Evolutionary conservation across 257 asterid genomes (phyloP).

Genomic region (Voacanga thouarsii): DNA sequence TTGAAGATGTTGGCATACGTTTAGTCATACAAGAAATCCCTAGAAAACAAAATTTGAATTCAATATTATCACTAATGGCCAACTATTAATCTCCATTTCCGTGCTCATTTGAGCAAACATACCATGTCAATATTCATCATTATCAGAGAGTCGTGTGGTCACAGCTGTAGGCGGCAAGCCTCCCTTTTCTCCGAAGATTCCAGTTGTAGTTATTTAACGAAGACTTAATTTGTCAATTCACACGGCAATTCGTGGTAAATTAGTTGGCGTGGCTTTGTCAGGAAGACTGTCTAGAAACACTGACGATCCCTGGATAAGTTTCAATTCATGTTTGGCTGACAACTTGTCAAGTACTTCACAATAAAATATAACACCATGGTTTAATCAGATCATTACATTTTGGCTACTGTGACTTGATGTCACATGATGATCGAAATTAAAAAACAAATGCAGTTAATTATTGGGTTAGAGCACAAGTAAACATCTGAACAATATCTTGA

Average conservation of each 20-base stretch:
- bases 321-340: conserved; percentile 7
- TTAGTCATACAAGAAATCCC: neutral
- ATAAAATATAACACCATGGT: neutral
- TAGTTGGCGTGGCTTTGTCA: conserved; percentile 5
- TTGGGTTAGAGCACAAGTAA: neutral
- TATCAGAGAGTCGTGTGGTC: neutral
- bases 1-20: conserved; percentile 3
- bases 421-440: neutral
- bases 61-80: neutral
- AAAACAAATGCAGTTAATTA: no score
- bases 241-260: neutral
- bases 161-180: neutral
- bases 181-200: neutral
- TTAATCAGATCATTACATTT: conserved; percentile 10
- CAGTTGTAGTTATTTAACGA: conserved; percentile 19
- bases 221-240: conserved; percentile 9
- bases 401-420: neutral
- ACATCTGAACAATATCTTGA: neutral
- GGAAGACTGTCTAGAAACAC: conserved; percentile 5
- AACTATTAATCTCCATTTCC: neutral
- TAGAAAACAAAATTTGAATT: neutral
- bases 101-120: conserved; percentile 8
- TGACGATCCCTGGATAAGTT: neutral
- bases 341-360: conserved; percentile 11
- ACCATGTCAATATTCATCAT: neutral